These are phyloP conservation scores for Backusella westeae DNA, from an alignment of 192 early-diverging fungal genomes.

Conservation along the genomic window DNA sequence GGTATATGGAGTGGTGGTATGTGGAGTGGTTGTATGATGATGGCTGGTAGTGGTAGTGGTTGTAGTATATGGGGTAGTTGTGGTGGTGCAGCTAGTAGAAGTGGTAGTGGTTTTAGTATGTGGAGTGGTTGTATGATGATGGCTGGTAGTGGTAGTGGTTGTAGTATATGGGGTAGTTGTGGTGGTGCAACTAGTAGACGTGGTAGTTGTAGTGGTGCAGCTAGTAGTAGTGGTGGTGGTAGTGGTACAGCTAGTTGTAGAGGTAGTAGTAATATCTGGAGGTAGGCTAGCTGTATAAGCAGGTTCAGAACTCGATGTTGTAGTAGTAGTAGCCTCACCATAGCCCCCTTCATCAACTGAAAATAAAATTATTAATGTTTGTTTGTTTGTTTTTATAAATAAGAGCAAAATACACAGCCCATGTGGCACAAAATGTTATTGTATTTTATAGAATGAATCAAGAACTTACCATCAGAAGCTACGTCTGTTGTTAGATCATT, in stretches of 20 bases:
- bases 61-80: neutral
- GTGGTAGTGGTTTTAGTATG: neutral
- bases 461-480: neutral
- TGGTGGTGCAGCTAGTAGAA: neutral
- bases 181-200: neutral
- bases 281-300: neutral
- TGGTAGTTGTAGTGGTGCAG: neutral
- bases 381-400: neutral
- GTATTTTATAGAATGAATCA: neutral
- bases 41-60: neutral
- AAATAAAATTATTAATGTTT: neutral
- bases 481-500: neutral
- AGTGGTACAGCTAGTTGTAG: neutral
- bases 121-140: neutral
- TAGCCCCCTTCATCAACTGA: neutral
- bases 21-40: neutral
- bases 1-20: neutral
- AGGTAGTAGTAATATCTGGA: neutral
- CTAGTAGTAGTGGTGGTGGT: neutral
- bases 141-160: neutral
- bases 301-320: neutral
- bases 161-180: neutral
- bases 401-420: neutral
- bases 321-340: neutral
- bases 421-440: neutral